Conservation (phyloP, 805 yeast species). For the Saturnispora serradocipensis region DNA sequence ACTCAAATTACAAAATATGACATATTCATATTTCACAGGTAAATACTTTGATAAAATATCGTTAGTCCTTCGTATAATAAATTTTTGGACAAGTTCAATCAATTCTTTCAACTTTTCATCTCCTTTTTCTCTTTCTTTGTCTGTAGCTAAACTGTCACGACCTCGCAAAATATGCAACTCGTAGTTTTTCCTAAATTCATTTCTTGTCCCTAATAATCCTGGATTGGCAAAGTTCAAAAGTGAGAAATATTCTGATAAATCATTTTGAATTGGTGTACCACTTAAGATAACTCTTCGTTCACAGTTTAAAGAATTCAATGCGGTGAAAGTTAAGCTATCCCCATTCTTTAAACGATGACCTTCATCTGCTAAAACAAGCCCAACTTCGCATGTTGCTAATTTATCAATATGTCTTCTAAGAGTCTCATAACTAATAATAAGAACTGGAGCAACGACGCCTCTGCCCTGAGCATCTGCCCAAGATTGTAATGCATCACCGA, state of each 20-base stretch:
- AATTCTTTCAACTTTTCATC: conserved; percentile 61
- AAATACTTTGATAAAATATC: conserved; percentile 88
- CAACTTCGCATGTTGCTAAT: conserved; percentile 69
- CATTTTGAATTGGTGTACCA: conserved; percentile 97
- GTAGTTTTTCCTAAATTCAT: conserved; percentile 75
- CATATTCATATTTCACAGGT: conserved; percentile 95
- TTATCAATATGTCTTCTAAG: conserved; percentile 75
- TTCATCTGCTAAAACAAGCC: conserved; percentile 78
- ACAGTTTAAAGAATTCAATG: conserved; percentile 75
- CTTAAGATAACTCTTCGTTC: conserved; percentile 84
- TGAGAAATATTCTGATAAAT: conserved; percentile 87
- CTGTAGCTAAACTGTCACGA: conserved; percentile 84
- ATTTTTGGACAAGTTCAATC: conserved; percentile 70
- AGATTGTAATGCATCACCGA: conserved; percentile 55
- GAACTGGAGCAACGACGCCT: conserved; percentile 82
- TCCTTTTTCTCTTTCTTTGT: conserved; percentile 62
- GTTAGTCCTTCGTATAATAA: conserved; percentile 90
- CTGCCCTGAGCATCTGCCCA: conserved; percentile 91
- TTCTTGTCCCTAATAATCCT: conserved; percentile 76
- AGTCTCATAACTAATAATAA: conserved; percentile 92
- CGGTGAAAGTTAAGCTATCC: conserved; percentile 83
- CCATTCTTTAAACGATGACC: conserved; percentile 82
- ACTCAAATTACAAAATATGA: conserved; percentile 79
- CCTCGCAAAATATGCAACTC: conserved; percentile 76
- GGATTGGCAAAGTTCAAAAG: conserved; percentile 89